Percentiles rank a stretch among this genome's conserved stretches.
Conservation (phyloP, 768 basidiomycete genomes). For the Collybia mongolica region DNA sequence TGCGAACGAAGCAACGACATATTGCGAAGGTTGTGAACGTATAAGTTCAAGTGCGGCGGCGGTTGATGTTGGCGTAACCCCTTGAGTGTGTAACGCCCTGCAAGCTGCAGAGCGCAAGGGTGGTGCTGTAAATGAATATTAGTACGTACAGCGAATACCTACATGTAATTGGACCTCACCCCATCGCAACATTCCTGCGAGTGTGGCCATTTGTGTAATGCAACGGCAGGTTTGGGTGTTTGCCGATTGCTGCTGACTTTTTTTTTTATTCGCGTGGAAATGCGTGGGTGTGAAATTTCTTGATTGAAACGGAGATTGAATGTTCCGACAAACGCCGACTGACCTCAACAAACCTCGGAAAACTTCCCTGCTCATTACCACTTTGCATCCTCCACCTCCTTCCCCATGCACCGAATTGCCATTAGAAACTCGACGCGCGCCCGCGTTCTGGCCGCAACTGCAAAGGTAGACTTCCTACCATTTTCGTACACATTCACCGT, state of each 20-base stretch:
- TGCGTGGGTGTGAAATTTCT: constrained; percentile 18
- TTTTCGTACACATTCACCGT: constrained; percentile 14
- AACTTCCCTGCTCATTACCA: constrained; percentile 43
- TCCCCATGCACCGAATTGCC: constrained; percentile 80
- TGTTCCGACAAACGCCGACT: constrained; percentile 50
- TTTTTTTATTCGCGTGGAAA: constrained; percentile 3
- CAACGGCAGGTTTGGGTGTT: constrained; percentile 4
- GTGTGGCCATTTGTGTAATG: constrained; percentile 20
- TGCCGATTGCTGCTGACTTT: constrained; percentile 1
- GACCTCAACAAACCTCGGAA: constrained; percentile 31
- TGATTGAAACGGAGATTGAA: constrained; percentile 39
- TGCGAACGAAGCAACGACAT: constrained; percentile 86
- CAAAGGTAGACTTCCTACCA: constrained; percentile 47
- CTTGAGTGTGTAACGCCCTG: constrained; percentile 21
- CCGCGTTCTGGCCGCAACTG: constrained; percentile 65
- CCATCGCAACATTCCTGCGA: constrained; percentile 27
- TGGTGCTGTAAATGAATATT: constrained; percentile 8
- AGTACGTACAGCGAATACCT: background rate
- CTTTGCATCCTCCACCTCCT: constrained; percentile 46
- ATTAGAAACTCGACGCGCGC: constrained; percentile 82
- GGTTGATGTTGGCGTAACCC: constrained; percentile 36
- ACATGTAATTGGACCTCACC: constrained; percentile 20
- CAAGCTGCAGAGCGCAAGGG: constrained; percentile 11
- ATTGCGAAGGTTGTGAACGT: constrained; percentile 88
- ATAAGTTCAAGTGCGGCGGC: constrained; percentile 74